Conservation (phyloP, 345 rosid genomes). For the Salix koriyanagi region DNA sequence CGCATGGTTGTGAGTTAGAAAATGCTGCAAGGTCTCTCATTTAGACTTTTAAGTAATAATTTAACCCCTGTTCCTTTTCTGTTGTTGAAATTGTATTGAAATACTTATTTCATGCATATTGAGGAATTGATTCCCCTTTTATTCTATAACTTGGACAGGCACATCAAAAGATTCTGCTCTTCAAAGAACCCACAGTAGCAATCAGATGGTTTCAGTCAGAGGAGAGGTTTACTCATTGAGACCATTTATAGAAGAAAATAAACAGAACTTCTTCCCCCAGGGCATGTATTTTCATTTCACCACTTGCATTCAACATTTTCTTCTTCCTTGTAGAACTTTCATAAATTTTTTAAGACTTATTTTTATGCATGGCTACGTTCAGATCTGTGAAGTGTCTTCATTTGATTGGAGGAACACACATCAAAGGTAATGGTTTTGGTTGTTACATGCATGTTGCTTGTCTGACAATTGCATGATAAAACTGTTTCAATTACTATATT, state of each 20-base stretch:
- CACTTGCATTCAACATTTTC: neutral
- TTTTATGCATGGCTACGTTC: constrained; percentile 9
- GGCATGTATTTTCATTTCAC: constrained; percentile 5
- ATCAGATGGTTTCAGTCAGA: constrained; percentile 12
- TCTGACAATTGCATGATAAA: neutral
- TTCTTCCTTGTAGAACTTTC: neutral
- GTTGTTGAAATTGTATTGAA: neutral
- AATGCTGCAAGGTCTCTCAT: neutral
- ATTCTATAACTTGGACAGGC: constrained; percentile 16
- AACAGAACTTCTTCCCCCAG: constrained; percentile 14
- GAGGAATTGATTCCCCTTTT: neutral
- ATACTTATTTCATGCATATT: neutral
- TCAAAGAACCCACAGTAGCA: constrained; percentile 17
- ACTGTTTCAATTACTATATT: neutral
- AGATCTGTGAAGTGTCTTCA: constrained; percentile 7
- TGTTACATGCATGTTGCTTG: constrained; percentile 7
- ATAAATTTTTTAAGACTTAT: neutral
- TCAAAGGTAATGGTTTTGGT: constrained; percentile 21
- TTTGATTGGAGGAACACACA: constrained; percentile 12
- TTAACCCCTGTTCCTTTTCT: neutral
- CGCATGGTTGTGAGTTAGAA: neutral
- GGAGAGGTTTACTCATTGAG: constrained; percentile 19
- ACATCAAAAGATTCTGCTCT: constrained; percentile 31
- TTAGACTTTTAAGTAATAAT: neutral
- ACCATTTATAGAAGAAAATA: constrained; percentile 21